Base-by-base conservation (phyloP, 2,329 filamentous ascomycete species). In the Epichloe coenophiala region DNA sequence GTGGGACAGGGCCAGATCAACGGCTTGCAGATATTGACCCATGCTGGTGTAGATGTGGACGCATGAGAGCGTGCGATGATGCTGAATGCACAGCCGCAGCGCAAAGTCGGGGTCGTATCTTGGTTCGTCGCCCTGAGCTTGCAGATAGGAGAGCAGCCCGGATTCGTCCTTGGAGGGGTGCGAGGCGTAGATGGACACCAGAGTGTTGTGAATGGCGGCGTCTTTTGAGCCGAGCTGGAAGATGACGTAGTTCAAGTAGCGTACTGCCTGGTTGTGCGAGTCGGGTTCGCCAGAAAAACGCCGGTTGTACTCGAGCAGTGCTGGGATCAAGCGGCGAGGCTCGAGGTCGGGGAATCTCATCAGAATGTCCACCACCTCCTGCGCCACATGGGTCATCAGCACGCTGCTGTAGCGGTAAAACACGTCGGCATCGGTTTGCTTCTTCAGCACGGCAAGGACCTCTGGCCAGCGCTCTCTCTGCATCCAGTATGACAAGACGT, bases 21-120 rank as follows among this genome's bases (percentile, higher is more conserved):
- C 93, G 1, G 91, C 91, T 65, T 94, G 88, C 17, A 88, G 78
- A 63, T 95, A 96, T 65, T 97, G 89, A 0, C 85, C 85, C 91
- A 98, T 98, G 54, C 84, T 86, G 51, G 86, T 95, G 72, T 97
- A 98, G 55, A 98, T 96, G 66, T 97, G 90, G 5, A 97, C 91
- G 62, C 90, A 95, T 13, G 88, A 94, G 55, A 95, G 83, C 1
- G 96, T 90, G 43, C 93, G 85, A 58, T 90, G 83, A 68, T 98
- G 83, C 60, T 96, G 86, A 57, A 98, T 97, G 68, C 93, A 98
- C 12, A 97, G 77, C 12, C 93, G 85, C 33, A 98, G 81, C 1
- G 93, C 93, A 67, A 98, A 98, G 66, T 98, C 93, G 2, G 88
- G 88, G 63, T 98, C 93, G 65, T 94, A 98, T 44, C 81, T 80